A percentile compares a stretch with the other conserved stretches of the same genome.
phyloP scores from a whole-genome alignment of 139 green algal genomes.

The Dunaliella primolecta region DNA sequence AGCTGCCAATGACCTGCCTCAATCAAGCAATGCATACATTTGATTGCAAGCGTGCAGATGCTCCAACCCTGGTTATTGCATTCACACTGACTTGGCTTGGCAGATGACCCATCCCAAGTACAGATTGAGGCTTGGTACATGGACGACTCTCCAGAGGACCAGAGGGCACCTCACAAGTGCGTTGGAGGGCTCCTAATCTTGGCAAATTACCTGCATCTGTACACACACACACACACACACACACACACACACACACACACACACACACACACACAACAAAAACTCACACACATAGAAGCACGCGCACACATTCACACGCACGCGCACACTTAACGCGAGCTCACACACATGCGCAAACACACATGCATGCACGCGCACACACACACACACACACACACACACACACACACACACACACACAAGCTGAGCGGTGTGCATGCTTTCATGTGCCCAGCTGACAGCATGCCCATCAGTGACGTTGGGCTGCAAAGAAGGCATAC shows the following conservation, averaged over 20 bases:
- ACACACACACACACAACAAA: not conserved
- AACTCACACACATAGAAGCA: not conserved
- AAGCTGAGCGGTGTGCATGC: no score
- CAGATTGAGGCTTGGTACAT: slow-evolving; percentile 77
- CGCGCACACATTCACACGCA: not conserved
- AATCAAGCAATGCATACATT: no score
- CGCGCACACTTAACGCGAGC: not conserved
- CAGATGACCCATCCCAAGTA: not conserved
- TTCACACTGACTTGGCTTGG: no score
- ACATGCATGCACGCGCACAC: not conserved
- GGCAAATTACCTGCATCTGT: not conserved
- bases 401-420: not conserved
- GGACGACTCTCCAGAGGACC: slow-evolving; percentile 70
- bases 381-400: slow-evolving; percentile 5
- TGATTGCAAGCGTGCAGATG: no score
- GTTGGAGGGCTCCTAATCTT: not conserved
- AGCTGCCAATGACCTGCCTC: no score
- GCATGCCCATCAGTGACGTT: no score
- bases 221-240: slow-evolving; percentile 1
- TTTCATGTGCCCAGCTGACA: no score
- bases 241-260: not conserved
- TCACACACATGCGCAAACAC: not conserved
- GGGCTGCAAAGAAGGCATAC: no score
- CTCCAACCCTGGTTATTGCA: no score
- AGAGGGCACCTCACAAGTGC: slow-evolving; percentile 72